Evolutionary conservation across 441 rosid genomes (phyloP).

Genomic region (Gossypium davidsonii): DNA sequence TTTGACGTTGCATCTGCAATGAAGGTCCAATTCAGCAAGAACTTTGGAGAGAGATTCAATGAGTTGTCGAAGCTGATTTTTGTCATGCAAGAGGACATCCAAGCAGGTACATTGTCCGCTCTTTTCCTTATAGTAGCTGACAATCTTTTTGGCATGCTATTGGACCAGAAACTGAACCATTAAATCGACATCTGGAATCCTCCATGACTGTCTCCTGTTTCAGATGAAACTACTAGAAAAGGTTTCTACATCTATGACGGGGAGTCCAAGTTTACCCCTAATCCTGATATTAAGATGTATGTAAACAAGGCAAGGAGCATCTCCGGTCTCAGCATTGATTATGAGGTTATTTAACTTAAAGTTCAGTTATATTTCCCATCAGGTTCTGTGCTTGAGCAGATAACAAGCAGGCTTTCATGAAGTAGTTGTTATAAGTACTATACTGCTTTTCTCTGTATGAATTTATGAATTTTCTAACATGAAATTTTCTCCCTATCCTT

Average conservation of each 20-base stretch:
- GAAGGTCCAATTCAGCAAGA: background rate
- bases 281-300: slow-evolving; percentile 2
- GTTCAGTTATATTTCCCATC: background rate
- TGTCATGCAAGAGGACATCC: background rate
- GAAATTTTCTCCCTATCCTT: background rate
- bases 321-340: background rate
- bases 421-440: background rate
- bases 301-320: slow-evolving; percentile 2
- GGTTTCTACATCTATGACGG: slow-evolving; percentile 4
- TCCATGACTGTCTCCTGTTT: background rate
- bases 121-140: background rate
- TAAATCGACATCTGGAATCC: background rate
- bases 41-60: background rate
- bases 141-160: background rate
- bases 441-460: background rate
- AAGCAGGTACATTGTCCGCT: background rate
- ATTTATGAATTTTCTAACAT: background rate
- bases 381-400: background rate
- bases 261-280: background rate
- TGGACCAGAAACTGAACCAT: background rate
- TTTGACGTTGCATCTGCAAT: background rate
- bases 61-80: background rate
- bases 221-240: background rate
- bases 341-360: slow-evolving; percentile 1
- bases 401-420: background rate